phyloP scores from a whole-genome alignment of 352 stramenopile genomes.

The Globisporangium echinulatum region DNA sequence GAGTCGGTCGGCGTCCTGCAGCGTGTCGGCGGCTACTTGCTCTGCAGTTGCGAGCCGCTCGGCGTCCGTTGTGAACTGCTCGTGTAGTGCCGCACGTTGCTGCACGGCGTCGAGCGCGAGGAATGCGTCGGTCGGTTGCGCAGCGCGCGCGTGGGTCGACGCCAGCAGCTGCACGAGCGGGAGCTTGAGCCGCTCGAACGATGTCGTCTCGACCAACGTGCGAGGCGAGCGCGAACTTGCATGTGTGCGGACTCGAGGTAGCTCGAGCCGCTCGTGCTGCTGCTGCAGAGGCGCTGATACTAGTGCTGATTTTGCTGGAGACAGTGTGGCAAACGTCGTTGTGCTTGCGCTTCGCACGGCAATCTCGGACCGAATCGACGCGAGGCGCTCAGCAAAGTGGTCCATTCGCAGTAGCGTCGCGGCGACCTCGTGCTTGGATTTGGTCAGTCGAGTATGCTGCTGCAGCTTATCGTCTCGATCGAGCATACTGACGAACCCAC shows the following conservation, averaged over 20 bases:
- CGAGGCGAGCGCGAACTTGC: too few relatives aligned
- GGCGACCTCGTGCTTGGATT: slow-evolving; percentile 12
- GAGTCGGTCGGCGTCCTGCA: slow-evolving; percentile 42
- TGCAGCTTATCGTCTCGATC: not conserved
- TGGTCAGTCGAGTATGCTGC: not conserved
- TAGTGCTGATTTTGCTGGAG: too few relatives aligned
- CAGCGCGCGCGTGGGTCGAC: slow-evolving; percentile 9
- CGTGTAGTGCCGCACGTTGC: slow-evolving; percentile 19
- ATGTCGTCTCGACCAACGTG: not conserved
- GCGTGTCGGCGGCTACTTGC: slow-evolving; percentile 14
- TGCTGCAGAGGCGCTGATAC: not conserved
- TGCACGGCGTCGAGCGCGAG: slow-evolving; percentile 33
- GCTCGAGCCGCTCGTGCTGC: not conserved
- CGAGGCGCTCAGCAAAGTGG: slow-evolving; percentile 34
- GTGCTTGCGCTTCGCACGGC: slow-evolving; percentile 9
- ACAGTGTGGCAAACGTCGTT: not conserved
- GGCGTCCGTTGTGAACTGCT: slow-evolving; percentile 26
- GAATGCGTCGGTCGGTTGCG: slow-evolving; percentile 16
- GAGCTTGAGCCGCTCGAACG: slow-evolving; percentile 20
- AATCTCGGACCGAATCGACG: slow-evolving; percentile 32
- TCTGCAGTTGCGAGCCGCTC: slow-evolving; percentile 24
- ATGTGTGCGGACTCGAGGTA: too few relatives aligned
- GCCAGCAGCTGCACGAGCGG: slow-evolving; percentile 28
- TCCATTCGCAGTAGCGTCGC: slow-evolving; percentile 34
- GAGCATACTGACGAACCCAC: not conserved